Evolutionary conservation across 371 early-diverging fungal genomes (phyloP), one percentile per base, ranked within the genome.

Genomic region (Mortierella sp.): DNA sequence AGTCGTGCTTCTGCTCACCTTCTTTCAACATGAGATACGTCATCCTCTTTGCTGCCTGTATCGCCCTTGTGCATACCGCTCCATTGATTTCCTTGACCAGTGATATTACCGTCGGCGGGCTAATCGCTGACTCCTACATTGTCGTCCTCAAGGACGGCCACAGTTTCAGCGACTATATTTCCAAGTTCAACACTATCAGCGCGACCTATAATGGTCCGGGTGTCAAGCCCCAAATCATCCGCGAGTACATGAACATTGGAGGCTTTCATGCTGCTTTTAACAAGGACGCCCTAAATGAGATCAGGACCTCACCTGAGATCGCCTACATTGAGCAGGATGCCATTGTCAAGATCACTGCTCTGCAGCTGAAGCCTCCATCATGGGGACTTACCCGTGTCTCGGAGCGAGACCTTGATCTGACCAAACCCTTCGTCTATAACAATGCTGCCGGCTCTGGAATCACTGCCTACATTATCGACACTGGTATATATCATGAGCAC

Each of bases 371-470:
- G 34, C 62, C 62, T 28, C 50, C 71, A 8, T 62, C 61, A 24
- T 88, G 88, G 87, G 86, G 86, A 14, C 31, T 87, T 8, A 68
- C 84, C 6, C 72, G 87, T 54, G 79, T 87, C 30, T 78, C 71
- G 12, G 82, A 84, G 39, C 80, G 75, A 21, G 32, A 67, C 7
- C 66, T 54, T 57, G 82, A 82, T 70, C 9, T 6, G 4, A 26
- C 26, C 27, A 39, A 32, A 37, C 44, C 30, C 21, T 80, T 72
- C 52, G 27, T 15, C 44, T 80, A 71, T 64, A 60, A 47, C 8
- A 59, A 60, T 31, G 12, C 57, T 41, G 79, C 70, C 17, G 86
- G 86, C 11, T 37, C 57, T 21, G 81, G 79, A 32, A 82, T 83
- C 31, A 53, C 54, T 23, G 83, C 76, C 8, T 79, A 82, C 64